These are phyloP conservation scores for Populus davidiana DNA, from an alignment of 345 rosid genomes.

Conservation along the genomic window DNA sequence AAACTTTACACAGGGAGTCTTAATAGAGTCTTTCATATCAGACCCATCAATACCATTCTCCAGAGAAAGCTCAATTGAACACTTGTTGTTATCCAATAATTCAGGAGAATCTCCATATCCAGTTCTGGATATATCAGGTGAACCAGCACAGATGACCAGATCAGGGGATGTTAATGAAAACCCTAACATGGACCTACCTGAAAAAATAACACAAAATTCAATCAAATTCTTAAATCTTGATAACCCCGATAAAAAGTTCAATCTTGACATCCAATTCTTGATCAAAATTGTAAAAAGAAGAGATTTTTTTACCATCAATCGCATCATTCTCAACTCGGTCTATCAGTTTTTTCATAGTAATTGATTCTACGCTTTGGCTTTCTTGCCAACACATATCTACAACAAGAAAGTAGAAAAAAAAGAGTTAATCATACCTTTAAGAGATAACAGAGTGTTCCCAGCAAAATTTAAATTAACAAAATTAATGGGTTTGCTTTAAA, in stretches of 20 bases:
- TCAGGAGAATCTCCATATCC: conserved; percentile 48
- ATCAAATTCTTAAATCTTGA: neutral
- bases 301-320: conserved; percentile 16
- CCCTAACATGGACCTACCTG: conserved; percentile 62
- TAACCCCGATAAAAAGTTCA: neutral
- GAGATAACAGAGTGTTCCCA: no score
- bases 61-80: conserved; percentile 67
- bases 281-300: neutral
- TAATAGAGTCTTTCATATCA: conserved; percentile 22
- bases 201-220: neutral
- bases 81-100: conserved; percentile 22
- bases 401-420: neutral
- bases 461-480: neutral
- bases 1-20: conserved; percentile 53
- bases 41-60: conserved; percentile 65
- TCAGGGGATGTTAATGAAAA: conserved; percentile 69
- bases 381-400: conserved; percentile 1
- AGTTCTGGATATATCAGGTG: conserved; percentile 55
- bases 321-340: conserved; percentile 9
- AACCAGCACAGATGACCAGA: conserved; percentile 65
- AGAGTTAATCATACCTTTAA: no score
- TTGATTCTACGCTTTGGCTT: conserved; percentile 5
- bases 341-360: conserved; percentile 2
- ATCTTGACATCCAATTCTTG: neutral
- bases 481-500: no score